These are phyloP conservation scores for Pelargonium exstipulatum DNA, from an alignment of 441 rosid genomes.

Conservation along the genomic window DNA sequence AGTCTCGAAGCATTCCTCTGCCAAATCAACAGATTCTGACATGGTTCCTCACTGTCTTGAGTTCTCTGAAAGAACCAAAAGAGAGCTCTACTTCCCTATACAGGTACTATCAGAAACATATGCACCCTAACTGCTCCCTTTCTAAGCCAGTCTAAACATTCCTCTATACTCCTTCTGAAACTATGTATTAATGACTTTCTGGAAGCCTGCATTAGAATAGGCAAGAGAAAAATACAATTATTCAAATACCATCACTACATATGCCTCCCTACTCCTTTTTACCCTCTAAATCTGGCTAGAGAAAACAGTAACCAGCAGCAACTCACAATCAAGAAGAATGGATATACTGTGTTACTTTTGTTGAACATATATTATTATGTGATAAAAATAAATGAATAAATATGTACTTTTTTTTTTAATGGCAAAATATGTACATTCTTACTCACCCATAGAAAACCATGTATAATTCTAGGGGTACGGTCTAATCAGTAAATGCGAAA, in stretches of 20 bases:
- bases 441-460: not conserved
- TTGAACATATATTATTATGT: not conserved
- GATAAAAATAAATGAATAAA: not conserved
- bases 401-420: no score
- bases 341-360: not conserved
- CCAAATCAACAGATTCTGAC: not conserved
- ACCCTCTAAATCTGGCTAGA: not conserved
- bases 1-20: not conserved
- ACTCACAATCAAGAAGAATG: not conserved
- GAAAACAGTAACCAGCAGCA: not conserved
- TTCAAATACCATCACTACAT: not conserved
- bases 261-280: not conserved
- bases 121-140: not conserved
- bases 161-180: not conserved
- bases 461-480: not conserved
- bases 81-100: not conserved
- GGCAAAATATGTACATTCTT: no score
- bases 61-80: not conserved
- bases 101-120: not conserved
- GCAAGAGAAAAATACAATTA: not conserved
- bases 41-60: not conserved
- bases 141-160: not conserved
- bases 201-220: slow-evolving; percentile 54
- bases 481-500: not conserved
- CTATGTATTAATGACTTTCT: slow-evolving; percentile 58